Percentiles rank a stretch among this genome's conserved stretches.
Conservation (phyloP, 129 eudicot genomes). For the Centrapalus pauciflorus region DNA sequence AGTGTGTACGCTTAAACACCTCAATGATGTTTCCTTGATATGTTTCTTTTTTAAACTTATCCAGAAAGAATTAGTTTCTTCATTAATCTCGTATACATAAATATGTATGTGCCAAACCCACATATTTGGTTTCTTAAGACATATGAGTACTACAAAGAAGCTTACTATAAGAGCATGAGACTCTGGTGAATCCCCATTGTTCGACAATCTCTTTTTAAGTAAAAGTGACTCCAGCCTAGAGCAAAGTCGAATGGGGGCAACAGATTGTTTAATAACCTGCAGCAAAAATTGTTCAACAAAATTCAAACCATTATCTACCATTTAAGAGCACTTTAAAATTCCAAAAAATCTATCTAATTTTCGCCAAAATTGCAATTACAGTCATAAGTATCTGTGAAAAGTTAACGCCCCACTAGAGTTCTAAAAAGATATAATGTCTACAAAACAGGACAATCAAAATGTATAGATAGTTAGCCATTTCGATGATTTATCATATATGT, state of each 20-base stretch:
- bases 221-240: slow-evolving; percentile 62
- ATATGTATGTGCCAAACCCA: background rate
- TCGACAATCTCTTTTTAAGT: slow-evolving; percentile 39
- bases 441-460: background rate
- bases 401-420: background rate
- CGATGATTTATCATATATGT: background rate
- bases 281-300: slow-evolving; percentile 10
- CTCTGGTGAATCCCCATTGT: slow-evolving; percentile 46
- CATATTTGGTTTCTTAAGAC: background rate
- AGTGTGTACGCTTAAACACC: background rate
- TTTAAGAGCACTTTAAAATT: background rate
- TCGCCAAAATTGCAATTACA: background rate
- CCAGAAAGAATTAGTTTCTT: background rate
- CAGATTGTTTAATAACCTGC: slow-evolving; percentile 59
- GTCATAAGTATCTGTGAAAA: background rate
- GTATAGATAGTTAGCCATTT: background rate
- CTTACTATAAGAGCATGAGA: slow-evolving; percentile 54
- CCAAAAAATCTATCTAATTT: background rate
- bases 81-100: background rate
- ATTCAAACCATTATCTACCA: background rate
- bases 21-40: background rate
- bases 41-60: background rate
- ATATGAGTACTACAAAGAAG: background rate
- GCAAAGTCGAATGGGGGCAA: slow-evolving; percentile 43
- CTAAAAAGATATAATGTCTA: background rate